Base-by-base conservation (phyloP, 768 basidiomycete genomes). In the Lentinula edodes region DNA sequence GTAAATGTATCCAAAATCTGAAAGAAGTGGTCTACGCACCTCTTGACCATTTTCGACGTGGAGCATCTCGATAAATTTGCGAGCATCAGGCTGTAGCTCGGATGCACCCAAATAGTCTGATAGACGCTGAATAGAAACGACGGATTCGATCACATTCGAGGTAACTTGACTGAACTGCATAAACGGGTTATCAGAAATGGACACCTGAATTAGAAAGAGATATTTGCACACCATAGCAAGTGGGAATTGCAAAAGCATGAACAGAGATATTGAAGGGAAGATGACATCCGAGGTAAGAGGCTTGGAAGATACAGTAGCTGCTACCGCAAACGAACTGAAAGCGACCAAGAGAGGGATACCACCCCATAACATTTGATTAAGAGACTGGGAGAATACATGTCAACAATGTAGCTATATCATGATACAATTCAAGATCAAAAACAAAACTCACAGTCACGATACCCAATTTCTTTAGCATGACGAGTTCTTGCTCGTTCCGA, bases 201-300 rank as follows among this genome's bases (percentile, higher is more conserved):
- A 16, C 6, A 0, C 35, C 8, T 5, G 4, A n/a, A 6, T 54
- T 3, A 10, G 42, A 62, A 39, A 43, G 51, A 50, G 43, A 65
- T 36, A 7, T 52, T 45, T 45, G 12, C 5, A 69, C 78, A 89
- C 89, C 90, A 93, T 90, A 2, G 84, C 89, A 23, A 95, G 77
- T 1, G 93, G 93, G 74, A 95, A 95, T 61, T 89, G 86, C 35
- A 96, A 76, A 0, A 96, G 78, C 85, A 91, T 88, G 76, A 94
- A 95, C 35, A 95, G 75, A 0, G 92, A 89, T 63, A 98, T 94
- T 0, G 92, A 87, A n/a, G 96, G 96, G 81, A 98, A 98, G 64
- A 98, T 95, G 55, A 93, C 76, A 64, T 97, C 95, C 0, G 90
- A 84, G 0, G 96, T 98, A 1, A 98, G 73, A 3, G 94, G 91